Conservation (phyloP, 1,284 basidiomycete genomes). For the Rugosomyces carneus region DNA sequence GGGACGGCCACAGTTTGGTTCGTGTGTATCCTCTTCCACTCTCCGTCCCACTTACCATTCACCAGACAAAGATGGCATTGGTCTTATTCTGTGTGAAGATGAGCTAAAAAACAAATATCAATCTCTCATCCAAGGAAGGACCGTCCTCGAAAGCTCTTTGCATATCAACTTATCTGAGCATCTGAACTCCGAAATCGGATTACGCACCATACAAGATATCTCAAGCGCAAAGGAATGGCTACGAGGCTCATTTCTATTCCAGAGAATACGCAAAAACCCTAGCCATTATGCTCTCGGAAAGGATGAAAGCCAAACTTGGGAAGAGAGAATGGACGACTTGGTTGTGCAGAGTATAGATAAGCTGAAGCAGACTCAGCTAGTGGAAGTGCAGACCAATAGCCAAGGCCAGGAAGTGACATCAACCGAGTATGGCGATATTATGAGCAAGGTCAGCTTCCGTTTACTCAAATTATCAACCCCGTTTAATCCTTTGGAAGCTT, state of each 20-base stretch:
- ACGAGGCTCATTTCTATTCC: slow-evolving; percentile 75
- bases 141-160: slow-evolving; percentile 77
- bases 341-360: slow-evolving; percentile 60
- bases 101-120: slow-evolving; percentile 71
- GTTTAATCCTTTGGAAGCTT: slow-evolving; percentile 31
- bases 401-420: slow-evolving; percentile 37
- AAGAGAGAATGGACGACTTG: slow-evolving; percentile 64
- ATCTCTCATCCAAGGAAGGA: slow-evolving; percentile 58
- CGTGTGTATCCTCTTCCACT: slow-evolving; percentile 3
- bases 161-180: slow-evolving; percentile 84
- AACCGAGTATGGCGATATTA: slow-evolving; percentile 76
- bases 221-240: slow-evolving; percentile 76
- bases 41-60: slow-evolving; percentile 6
- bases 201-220: slow-evolving; percentile 71
- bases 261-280: slow-evolving; percentile 80
- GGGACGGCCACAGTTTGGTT: slow-evolving; percentile 92
- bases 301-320: slow-evolving; percentile 55
- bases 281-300: slow-evolving; percentile 65
- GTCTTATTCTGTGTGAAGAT: slow-evolving; percentile 74
- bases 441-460: slow-evolving; percentile 62
- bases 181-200: slow-evolving; percentile 86
- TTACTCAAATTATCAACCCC: slow-evolving; percentile 7
- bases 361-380: slow-evolving; percentile 54
- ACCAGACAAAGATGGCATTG: slow-evolving; percentile 70
- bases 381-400: slow-evolving; percentile 37